These are phyloP conservation scores for Phytomonas francai DNA, from an alignment of 208 protist species.

Conservation along the genomic window DNA sequence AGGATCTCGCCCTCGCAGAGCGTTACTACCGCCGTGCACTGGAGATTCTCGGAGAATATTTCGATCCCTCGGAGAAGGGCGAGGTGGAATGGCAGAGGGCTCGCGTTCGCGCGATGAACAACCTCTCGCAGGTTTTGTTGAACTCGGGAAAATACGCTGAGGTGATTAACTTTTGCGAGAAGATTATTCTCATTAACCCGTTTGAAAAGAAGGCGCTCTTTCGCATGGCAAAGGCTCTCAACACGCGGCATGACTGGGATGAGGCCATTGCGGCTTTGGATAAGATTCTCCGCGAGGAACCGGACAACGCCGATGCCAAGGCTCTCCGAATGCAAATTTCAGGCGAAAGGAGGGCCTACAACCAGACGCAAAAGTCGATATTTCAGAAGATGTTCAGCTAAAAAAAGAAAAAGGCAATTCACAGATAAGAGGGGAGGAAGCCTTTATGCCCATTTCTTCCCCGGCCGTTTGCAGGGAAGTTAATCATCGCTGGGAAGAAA, in stretches of 20 bases:
- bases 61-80: constrained; percentile 42
- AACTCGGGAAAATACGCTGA: constrained; percentile 34
- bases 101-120: constrained; percentile 49
- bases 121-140: constrained; percentile 79
- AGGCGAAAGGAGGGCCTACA: constrained; percentile 45
- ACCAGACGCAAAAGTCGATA: constrained; percentile 67
- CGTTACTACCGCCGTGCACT: constrained; percentile 80
- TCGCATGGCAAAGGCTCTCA: constrained; percentile 59
- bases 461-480: background rate
- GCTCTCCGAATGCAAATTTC: constrained; percentile 37
- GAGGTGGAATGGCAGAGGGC: constrained; percentile 43
- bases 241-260: constrained; percentile 67
- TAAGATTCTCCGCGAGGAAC: constrained; percentile 39
- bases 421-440: background rate
- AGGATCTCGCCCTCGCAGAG: constrained; percentile 49
- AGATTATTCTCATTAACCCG: constrained; percentile 51
- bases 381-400: constrained; percentile 85
- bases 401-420: constrained; percentile 1
- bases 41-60: constrained; percentile 79
- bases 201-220: constrained; percentile 70
- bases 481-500: background rate
- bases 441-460: background rate
- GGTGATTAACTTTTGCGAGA: constrained; percentile 42
- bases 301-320: constrained; percentile 53
- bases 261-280: constrained; percentile 35